Conservation (phyloP, 805 yeast genomes). For the Maudiozyma saulgeensis region DNA sequence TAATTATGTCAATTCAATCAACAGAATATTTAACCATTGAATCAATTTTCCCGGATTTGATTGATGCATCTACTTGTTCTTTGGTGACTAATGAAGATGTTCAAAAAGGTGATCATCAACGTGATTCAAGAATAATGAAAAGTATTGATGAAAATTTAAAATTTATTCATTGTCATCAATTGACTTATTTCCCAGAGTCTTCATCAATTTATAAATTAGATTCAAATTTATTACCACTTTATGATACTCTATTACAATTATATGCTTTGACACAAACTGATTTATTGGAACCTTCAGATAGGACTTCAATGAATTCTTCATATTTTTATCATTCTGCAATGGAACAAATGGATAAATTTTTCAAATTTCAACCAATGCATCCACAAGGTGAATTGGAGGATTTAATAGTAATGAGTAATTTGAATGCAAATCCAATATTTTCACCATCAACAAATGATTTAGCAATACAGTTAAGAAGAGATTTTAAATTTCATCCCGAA, state of each 20-base stretch:
- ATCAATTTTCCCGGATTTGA: constrained; percentile 35
- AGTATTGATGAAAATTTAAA: constrained; percentile 25
- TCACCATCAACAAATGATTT: constrained; percentile 19
- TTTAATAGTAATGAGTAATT: constrained; percentile 3
- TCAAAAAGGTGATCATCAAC: constrained; percentile 27
- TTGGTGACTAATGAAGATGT: constrained; percentile 23
- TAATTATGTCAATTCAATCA: constrained; percentile 31
- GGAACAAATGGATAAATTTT: constrained; percentile 31
- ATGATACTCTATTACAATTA: constrained; percentile 4
- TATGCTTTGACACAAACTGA: constrained; percentile 6
- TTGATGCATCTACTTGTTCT: constrained; percentile 47
- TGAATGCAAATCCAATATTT: constrained; percentile 6
- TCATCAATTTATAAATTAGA: background rate
- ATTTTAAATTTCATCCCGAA: constrained; percentile 34
- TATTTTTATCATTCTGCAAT: constrained; percentile 30
- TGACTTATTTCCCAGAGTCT: constrained; percentile 8
- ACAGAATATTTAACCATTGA: constrained; percentile 30
- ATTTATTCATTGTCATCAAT: constrained; percentile 29
- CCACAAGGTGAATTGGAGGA: constrained; percentile 19
- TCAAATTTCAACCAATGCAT: constrained; percentile 38
- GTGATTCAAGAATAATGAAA: constrained; percentile 30
- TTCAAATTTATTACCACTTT: constrained; percentile 3
- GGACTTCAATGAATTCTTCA: constrained; percentile 3
- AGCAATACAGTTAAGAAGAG: constrained; percentile 19
- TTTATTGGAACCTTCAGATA: background rate